These are phyloP conservation scores for Talaromyces proteolyticus DNA, from an alignment of 495 filamentous ascomycete species.

Conservation along the genomic window DNA sequence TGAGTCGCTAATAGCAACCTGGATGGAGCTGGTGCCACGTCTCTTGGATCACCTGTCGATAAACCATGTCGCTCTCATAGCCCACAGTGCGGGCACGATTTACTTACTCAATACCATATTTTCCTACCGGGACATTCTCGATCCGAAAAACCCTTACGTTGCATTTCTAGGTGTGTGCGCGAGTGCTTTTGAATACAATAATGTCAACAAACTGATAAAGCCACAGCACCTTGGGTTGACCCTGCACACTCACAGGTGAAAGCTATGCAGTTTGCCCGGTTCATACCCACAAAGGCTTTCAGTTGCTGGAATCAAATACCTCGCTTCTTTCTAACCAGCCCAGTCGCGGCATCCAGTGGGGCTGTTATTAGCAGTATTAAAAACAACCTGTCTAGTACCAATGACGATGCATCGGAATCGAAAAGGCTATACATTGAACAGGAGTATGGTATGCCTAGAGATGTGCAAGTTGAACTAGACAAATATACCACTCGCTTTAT, in stretches of 20 bases:
- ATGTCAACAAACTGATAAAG: constrained; percentile 6
- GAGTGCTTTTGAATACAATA: no score
- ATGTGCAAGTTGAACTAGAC: constrained; percentile 17
- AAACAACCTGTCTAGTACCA: background rate
- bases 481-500: constrained; percentile 12
- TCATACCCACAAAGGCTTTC: constrained; percentile 20
- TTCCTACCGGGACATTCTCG: constrained; percentile 27
- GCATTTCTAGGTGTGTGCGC: constrained; percentile 29
- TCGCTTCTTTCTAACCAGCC: constrained; percentile 23
- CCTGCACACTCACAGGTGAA: constrained; percentile 28
- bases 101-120: constrained; percentile 39
- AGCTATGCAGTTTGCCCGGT: constrained; percentile 18
- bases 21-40: constrained; percentile 36
- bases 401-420: constrained; percentile 7
- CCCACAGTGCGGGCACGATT: constrained; percentile 41
- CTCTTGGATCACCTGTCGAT: constrained; percentile 33
- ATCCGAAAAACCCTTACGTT: constrained; percentile 24
- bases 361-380: constrained; percentile 6
- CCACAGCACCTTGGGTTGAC: constrained; percentile 40
- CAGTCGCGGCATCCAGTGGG: constrained; percentile 17
- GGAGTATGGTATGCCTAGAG: constrained; percentile 12
- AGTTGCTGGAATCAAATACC: constrained; percentile 26
- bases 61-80: constrained; percentile 29
- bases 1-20: constrained; percentile 26
- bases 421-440: constrained; percentile 11